Conservation (phyloP, 305 asterid genomes). For the Euphrasia arctica region DNA sequence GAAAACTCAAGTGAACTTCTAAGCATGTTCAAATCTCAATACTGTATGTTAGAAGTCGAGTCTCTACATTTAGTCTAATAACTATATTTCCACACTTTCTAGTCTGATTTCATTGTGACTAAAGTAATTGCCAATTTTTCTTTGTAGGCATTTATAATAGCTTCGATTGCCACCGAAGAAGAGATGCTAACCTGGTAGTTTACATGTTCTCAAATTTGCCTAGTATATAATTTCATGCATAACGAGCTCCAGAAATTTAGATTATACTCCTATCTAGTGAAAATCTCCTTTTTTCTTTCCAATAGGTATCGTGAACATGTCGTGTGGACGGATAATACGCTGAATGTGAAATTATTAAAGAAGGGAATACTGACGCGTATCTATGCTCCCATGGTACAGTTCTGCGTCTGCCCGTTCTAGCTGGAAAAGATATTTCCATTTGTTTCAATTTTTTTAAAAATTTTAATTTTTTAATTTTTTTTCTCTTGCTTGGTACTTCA, state of each 20-base stretch:
- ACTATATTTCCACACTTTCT: background rate
- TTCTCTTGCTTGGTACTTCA: conserved; percentile 30
- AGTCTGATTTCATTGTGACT: conserved; percentile 20
- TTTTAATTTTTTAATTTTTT: too few relatives aligned
- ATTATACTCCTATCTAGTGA: background rate
- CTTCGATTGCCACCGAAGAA: conserved; percentile 97
- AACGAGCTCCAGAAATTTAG: background rate
- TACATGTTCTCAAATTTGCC: background rate
- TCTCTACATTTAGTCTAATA: conserved; percentile 11
- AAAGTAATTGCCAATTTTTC: conserved; percentile 8
- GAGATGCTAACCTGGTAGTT: conserved; percentile 91
- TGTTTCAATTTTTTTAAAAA: too few relatives aligned
- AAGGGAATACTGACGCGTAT: conserved; percentile 93
- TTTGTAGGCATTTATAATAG: conserved; percentile 85
- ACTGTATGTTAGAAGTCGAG: background rate
- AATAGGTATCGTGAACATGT: conserved; percentile 94
- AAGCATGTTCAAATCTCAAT: conserved; percentile 11
- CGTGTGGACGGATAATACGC: conserved; percentile 78
- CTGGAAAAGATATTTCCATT: too few relatives aligned
- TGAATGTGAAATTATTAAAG: conserved; percentile 79
- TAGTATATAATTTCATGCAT: conserved; percentile 7
- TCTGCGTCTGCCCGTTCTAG: too few relatives aligned
- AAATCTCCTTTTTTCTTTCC: conserved; percentile 21
- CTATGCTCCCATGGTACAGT: conserved; percentile 60
- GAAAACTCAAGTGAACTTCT: background rate